Evolutionary conservation across 2,329 filamentous ascomycete genomes (phyloP).

Genomic region (Cercospora janseana): DNA sequence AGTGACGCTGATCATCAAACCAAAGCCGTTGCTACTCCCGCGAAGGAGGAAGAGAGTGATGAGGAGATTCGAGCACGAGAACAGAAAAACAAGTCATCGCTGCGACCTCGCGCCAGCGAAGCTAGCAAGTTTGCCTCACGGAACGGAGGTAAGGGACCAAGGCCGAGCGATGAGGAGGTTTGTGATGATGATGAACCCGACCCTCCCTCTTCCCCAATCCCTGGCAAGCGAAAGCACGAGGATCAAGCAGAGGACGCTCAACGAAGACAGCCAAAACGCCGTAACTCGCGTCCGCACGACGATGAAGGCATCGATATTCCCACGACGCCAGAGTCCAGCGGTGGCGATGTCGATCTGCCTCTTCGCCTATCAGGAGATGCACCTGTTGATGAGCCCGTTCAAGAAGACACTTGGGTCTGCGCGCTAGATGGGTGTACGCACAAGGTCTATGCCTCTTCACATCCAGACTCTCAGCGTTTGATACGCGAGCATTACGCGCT

Average conservation of each 20-base stretch:
- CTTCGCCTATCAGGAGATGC: slow-evolving; percentile 32
- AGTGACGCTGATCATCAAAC: slow-evolving; percentile 5
- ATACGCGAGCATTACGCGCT: slow-evolving; percentile 62
- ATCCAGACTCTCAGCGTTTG: slow-evolving; percentile 53
- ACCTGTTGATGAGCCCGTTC: slow-evolving; percentile 27
- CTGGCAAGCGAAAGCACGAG: slow-evolving; percentile 22
- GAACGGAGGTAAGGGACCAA: slow-evolving; percentile 31
- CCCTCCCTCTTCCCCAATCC: slow-evolving; percentile 21
- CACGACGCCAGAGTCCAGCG: slow-evolving; percentile 28
- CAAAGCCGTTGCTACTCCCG: slow-evolving; percentile 19
- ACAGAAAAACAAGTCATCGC: slow-evolving; percentile 36
- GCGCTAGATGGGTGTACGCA: slow-evolving; percentile 63
- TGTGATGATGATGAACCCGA: slow-evolving; percentile 21
- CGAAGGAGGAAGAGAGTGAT: slow-evolving; percentile 27
- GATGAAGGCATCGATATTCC: slow-evolving; percentile 40
- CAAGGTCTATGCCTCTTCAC: slow-evolving; percentile 62
- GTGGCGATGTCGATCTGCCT: slow-evolving; percentile 14
- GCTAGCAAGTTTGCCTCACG: slow-evolving; percentile 30
- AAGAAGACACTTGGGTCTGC: slow-evolving; percentile 63
- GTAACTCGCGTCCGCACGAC: slow-evolving; percentile 26
- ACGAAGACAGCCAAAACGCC: slow-evolving; percentile 23
- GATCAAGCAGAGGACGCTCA: slow-evolving; percentile 11
- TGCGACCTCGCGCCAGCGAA: slow-evolving; percentile 36
- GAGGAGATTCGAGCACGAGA: slow-evolving; percentile 27
- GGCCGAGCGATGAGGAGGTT: slow-evolving; percentile 28